Base-by-base conservation (phyloP, 129 eudicot species). In the Saposhnikovia divaricata region DNA sequence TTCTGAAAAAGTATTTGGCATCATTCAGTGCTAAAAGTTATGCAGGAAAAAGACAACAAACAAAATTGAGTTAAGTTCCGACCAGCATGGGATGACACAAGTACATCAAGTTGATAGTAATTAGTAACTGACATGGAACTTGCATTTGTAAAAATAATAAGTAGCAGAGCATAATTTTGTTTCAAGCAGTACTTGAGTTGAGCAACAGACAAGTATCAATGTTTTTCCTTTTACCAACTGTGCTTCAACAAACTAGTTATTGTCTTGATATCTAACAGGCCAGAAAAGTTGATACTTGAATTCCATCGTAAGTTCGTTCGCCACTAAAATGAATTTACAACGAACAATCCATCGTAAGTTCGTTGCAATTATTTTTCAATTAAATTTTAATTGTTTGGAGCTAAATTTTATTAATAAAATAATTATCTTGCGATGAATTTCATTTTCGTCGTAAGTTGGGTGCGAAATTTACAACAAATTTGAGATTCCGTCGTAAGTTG, bases 1-100 rank as follows among this genome's bases (percentile, higher is more conserved):
- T 83, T 93, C 97, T 93, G 89, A 50, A 83, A 39, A 74, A 83
- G 2, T 51, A 27, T n/a, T 61, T 34, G 8, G 34, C 59, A 72
- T 10, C 39, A 65, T 63, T 25, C 5, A 74, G 27, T 12, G 18
- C 12, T 74, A 11, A 27, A 51, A 46, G 31, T n/a, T 74, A 13
- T 45, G 21, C 23, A 40, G 57, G 46, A 45, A 45, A n/a, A 45
- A 18, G 28, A 74, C 47, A 12, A 42, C 59, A 25, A 45, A 45
- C 19, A 74, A 45, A 74, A 42, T 18, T 13, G 12, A n/a, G 23
- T 7, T 0, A 6, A 21, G 11, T 55, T 23, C 21, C 10, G 9
- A 18, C 19, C 25, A 53, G 63, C 9, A 53, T 5, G 25, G 25
- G 63, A 53, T 53, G 44, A 5, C 46, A 5, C 15, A 18, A n/a